Conservation (phyloP, 176 grass and related monocot genomes). For the Oryza officinalis region DNA sequence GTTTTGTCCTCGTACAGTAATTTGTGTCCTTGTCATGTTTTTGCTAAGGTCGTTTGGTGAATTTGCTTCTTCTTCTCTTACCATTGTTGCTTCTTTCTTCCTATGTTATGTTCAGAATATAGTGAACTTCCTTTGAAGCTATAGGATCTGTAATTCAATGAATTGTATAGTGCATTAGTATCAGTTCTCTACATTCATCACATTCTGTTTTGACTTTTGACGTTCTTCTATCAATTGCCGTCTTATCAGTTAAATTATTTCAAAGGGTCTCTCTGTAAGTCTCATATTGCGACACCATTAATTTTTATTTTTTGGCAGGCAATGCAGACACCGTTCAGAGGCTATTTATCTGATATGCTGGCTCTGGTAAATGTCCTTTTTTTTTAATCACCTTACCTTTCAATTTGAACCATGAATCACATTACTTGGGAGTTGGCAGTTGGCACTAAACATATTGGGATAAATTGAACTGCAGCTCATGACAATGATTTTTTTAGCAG, state of each 20-base stretch:
- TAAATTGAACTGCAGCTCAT: constrained; percentile 7
- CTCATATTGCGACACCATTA: background rate
- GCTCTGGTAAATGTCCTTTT: constrained; percentile 64
- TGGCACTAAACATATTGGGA: background rate
- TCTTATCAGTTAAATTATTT: background rate
- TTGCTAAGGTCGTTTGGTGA: background rate
- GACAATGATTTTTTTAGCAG: background rate
- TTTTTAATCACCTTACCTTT: background rate
- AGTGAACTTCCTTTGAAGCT: background rate
- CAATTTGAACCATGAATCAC: background rate
- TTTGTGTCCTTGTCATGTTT: background rate
- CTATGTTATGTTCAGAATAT: background rate
- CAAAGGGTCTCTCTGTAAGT: background rate
- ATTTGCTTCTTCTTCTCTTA: background rate
- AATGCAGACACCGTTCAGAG: constrained; percentile 71
- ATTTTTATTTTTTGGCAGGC: constrained; percentile 50
- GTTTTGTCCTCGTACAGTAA: background rate
- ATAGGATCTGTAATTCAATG: background rate
- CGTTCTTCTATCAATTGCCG: background rate
- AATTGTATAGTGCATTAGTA: background rate
- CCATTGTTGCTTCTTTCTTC: background rate
- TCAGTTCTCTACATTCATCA: background rate
- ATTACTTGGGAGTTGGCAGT: constrained; percentile 8
- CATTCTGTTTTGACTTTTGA: constrained; percentile 13
- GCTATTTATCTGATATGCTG: constrained; percentile 79